Percentiles rank a stretch among this genome's conserved stretches.
Evolutionary conservation across 768 basidiomycete species (phyloP).

Genomic region (Hericium rajendrae): DNA sequence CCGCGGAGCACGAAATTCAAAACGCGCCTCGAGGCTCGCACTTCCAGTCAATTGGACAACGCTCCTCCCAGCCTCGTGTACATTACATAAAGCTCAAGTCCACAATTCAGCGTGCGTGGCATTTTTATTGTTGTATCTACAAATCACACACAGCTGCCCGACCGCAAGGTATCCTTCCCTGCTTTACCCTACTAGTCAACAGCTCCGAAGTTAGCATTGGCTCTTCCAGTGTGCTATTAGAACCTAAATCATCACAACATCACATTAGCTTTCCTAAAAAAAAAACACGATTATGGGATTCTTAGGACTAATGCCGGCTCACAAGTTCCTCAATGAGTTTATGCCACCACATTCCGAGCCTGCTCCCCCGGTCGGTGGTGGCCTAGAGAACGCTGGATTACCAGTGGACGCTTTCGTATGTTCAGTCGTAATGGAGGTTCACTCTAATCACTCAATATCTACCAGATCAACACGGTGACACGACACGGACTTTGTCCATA

Average conservation of each 20-base stretch:
- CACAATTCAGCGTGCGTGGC: no score
- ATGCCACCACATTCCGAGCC: background rate
- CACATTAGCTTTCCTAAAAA: background rate
- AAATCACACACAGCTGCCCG: no score
- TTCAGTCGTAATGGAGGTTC: background rate
- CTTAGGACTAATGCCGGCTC: background rate
- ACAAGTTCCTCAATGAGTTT: background rate
- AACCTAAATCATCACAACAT: background rate
- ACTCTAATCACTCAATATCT: background rate
- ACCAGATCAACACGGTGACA: background rate
- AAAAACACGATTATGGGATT: constrained; percentile 41
- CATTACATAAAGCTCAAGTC: no score
- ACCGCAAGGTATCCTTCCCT: no score
- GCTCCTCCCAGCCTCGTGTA: no score
- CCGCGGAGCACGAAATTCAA: no score
- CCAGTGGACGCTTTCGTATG: background rate
- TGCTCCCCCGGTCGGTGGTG: background rate
- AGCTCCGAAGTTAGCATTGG: no score
- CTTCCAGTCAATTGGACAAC: no score
- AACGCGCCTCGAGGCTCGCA: no score
- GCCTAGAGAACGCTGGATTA: background rate
- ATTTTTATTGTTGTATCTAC: no score
- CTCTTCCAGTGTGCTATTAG: no score
- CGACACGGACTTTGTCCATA: background rate
- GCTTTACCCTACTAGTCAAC: no score